Evolutionary conservation across 75 land plant species (phyloP).

Genomic region (Cryptomeria japonica): DNA sequence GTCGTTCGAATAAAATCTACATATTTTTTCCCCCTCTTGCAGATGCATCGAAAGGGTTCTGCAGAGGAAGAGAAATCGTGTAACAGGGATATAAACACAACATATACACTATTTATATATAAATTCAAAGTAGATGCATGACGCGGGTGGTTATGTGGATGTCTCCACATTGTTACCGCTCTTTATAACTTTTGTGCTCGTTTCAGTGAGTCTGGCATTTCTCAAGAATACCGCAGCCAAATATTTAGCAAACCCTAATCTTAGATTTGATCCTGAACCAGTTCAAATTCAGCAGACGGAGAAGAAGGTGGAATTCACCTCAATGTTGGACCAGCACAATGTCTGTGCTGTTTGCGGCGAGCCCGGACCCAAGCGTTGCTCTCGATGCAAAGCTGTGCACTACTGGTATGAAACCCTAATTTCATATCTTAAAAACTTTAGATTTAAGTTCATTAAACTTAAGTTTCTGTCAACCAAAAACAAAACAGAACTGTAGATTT

Average conservation of each 20-base stretch:
- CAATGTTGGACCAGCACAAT: neutral
- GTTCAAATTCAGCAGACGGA: neutral
- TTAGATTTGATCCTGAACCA: neutral
- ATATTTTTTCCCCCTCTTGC: neutral
- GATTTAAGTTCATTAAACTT: neutral
- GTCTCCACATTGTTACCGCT: conserved; percentile 5
- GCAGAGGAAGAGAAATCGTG: neutral
- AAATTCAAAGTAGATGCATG: conserved; percentile 13
- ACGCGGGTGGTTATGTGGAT: conserved; percentile 13
- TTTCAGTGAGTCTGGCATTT: neutral
- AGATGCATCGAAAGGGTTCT: neutral
- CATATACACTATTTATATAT: neutral
- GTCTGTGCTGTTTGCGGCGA: conserved; percentile 49
- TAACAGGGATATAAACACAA: neutral
- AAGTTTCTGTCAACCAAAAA: neutral
- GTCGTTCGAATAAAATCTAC: neutral
- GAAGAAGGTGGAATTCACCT: neutral
- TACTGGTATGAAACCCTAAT: conserved; percentile 59
- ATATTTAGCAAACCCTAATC: conserved; percentile 1
- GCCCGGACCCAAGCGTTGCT: conserved; percentile 44
- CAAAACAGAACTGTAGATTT: neutral
- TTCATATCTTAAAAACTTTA: neutral
- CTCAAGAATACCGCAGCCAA: neutral
- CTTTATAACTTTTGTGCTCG: neutral
- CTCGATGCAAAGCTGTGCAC: conserved; percentile 66